Conservation (phyloP, 352 stramenopile species). For the Phytophthora lateralis region DNA sequence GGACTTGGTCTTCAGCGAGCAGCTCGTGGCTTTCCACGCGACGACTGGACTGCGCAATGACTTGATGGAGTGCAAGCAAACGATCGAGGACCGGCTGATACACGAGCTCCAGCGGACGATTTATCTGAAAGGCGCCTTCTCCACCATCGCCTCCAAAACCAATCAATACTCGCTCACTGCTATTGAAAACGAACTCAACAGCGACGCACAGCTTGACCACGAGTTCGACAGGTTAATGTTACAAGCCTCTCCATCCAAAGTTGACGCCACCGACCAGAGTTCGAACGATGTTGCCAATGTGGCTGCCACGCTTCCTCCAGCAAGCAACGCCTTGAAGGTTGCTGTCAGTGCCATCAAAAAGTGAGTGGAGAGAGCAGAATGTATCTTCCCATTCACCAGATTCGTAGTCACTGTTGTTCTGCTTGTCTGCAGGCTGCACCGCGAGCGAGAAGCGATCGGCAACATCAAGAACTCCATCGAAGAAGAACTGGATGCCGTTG, state of each 20-base stretch:
- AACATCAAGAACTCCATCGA: conserved; percentile 76
- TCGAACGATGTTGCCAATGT: not conserved
- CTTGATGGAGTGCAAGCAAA: conserved; percentile 88
- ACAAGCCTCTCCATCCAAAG: conserved; percentile 27
- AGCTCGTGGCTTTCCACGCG: conserved; percentile 78
- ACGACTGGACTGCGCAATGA: conserved; percentile 76
- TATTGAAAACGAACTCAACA: conserved; percentile 77
- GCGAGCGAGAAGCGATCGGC: conserved; percentile 77
- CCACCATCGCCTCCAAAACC: conserved; percentile 54
- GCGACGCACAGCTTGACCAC: conserved; percentile 58
- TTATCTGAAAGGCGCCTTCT: conserved; percentile 74
- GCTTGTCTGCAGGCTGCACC: conserved; percentile 54
- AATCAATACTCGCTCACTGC: conserved; percentile 75
- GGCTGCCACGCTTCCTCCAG: conserved; percentile 13
- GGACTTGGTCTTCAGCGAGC: conserved; percentile 83
- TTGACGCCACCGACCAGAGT: not conserved
- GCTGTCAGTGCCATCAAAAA: conserved; percentile 72
- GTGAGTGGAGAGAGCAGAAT: conserved; percentile 26
- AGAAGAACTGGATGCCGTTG: conserved; percentile 63
- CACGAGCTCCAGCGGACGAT: conserved; percentile 71
- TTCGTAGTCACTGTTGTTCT: conserved; percentile 1
- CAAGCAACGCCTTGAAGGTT: conserved; percentile 52
- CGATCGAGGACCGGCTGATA: conserved; percentile 81
- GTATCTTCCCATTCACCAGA: not conserved
- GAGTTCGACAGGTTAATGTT: conserved; percentile 67